Conservation (phyloP, 75 land plant genomes). For the Isoetes taiwanensis region DNA sequence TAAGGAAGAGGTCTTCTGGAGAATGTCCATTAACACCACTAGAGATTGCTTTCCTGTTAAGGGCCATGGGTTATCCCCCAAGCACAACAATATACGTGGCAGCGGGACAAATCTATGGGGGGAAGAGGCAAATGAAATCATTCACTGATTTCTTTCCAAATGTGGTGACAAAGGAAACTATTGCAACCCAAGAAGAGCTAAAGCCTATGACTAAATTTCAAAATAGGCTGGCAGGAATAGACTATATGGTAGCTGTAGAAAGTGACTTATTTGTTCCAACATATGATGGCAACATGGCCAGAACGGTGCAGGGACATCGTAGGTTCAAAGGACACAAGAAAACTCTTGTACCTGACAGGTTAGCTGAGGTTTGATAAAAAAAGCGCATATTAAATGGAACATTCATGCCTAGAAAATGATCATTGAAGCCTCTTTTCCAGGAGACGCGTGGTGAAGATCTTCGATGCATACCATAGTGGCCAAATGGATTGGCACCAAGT, state of each 20-base stretch:
- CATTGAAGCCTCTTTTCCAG: background rate
- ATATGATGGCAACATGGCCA: slow-evolving; percentile 1
- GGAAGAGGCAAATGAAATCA: background rate
- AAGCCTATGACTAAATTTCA: background rate
- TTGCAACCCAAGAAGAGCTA: background rate
- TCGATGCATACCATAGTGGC: background rate
- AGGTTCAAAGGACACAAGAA: background rate
- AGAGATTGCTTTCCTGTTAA: background rate
- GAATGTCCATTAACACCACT: background rate
- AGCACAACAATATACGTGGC: slow-evolving; percentile 1
- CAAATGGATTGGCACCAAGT: background rate
- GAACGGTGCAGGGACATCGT: background rate
- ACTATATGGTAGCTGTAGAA: background rate
- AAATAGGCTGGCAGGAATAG: background rate
- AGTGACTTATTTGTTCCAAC: background rate
- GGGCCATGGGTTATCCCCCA: background rate
- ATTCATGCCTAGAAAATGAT: background rate
- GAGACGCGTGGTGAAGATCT: background rate
- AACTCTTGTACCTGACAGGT: slow-evolving; percentile 1
- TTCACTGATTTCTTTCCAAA: background rate
- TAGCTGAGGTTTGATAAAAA: background rate
- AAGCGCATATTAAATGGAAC: background rate
- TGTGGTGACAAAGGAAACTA: background rate
- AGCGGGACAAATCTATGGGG: background rate
- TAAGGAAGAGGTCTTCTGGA: background rate